Percentiles rank a stretch among this genome's conserved stretches.
Evolutionary conservation across 2,329 filamentous ascomycete genomes (phyloP).

Genomic region (Teratosphaeriaceae sp.): DNA sequence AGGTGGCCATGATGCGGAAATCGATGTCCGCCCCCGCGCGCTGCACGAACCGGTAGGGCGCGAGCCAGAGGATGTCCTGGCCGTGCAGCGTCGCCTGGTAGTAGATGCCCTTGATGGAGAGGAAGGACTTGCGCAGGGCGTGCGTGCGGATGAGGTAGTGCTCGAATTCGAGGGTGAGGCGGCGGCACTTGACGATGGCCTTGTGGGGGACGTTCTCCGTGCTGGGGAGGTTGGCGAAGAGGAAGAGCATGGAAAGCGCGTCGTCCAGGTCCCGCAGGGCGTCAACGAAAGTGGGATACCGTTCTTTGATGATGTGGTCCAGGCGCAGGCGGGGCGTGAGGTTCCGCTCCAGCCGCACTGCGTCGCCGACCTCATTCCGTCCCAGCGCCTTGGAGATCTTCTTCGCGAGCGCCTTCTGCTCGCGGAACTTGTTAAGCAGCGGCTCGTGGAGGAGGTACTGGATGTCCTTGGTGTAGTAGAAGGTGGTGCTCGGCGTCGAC

Average conservation of each 20-base stretch:
- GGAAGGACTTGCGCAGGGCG: conserved; percentile 88
- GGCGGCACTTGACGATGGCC: conserved; percentile 92
- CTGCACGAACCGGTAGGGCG: conserved; percentile 98
- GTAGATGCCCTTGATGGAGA: conserved; percentile 99
- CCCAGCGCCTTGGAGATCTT: conserved; percentile 93
- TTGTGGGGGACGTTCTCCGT: conserved; percentile 85
- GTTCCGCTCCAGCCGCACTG: conserved; percentile 82
- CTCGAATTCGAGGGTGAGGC: conserved; percentile 89
- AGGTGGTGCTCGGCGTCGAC: conserved; percentile 84
- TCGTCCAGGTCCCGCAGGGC: conserved; percentile 92
- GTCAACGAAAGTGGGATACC: conserved; percentile 95
- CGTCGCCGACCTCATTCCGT: conserved; percentile 83
- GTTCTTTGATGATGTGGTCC: conserved; percentile 95
- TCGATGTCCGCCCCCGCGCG: conserved; percentile 89
- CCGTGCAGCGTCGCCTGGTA: conserved; percentile 97
- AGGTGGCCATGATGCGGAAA: conserved; percentile 98
- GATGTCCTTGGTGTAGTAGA: conserved; percentile 89
- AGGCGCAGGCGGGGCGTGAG: conserved; percentile 84
- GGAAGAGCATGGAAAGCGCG: conserved; percentile 91
- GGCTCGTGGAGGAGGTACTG: conserved; percentile 98
- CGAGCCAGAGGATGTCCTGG: conserved; percentile 93
- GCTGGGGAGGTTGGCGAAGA: conserved; percentile 93
- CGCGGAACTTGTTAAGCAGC: conserved; percentile 86
- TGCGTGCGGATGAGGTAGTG: conserved; percentile 94
- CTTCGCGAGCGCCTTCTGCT: conserved; percentile 94